Conservation (phyloP, 176 grass and related monocot species). For the Carex scoparia region DNA sequence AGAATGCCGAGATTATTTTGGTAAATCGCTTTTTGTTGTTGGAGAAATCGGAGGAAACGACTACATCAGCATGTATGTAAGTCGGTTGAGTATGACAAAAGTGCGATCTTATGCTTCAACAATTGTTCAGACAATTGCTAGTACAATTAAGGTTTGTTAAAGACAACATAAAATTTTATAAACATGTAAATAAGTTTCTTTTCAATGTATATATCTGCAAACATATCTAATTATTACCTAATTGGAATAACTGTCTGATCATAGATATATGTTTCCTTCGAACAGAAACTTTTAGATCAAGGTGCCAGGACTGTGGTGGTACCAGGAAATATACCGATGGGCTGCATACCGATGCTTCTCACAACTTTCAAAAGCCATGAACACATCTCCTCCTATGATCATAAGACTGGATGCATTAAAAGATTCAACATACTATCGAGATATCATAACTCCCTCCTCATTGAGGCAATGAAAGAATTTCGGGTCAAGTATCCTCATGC, state of each 20-base stretch:
- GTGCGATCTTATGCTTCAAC: constrained; percentile 4
- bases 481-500: constrained; percentile 36
- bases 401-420: constrained; percentile 57
- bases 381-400: constrained; percentile 38
- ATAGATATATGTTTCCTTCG: background rate
- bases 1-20: constrained; percentile 26
- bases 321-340: constrained; percentile 61
- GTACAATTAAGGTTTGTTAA: constrained; percentile 30
- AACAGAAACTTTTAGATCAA: constrained; percentile 39
- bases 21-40: constrained; percentile 36
- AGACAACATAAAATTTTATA: background rate
- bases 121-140: constrained; percentile 24
- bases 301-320: constrained; percentile 66
- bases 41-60: constrained; percentile 42
- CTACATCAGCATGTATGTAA: background rate
- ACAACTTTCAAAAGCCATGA: constrained; percentile 45
- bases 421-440: constrained; percentile 48
- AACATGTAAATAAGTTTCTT: background rate
- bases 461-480: constrained; percentile 37
- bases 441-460: constrained; percentile 67
- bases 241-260: background rate
- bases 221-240: background rate
- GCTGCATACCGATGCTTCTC: constrained; percentile 63
- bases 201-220: background rate
- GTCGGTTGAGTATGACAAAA: constrained; percentile 6